Conservation (phyloP, 1,284 basidiomycete genomes). For the Prillingera fragicola region DNA sequence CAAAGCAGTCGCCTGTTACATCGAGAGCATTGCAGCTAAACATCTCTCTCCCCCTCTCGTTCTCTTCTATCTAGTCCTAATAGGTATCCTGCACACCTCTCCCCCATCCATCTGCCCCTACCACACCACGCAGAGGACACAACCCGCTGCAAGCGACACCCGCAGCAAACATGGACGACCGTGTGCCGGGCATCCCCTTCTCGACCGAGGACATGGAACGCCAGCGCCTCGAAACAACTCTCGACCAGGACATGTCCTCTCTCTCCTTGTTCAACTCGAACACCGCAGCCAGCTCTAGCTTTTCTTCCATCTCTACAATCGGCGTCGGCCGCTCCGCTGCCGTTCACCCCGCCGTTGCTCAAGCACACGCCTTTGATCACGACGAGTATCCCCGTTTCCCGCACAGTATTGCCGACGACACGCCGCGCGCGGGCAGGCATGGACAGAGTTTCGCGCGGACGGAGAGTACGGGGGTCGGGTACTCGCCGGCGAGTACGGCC, state of each 20-base stretch:
- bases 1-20: constrained; percentile 14
- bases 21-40: background rate
- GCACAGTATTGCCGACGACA: constrained; percentile 5
- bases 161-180: constrained; percentile 30
- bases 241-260: constrained; percentile 43
- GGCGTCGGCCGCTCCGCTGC: constrained; percentile 18
- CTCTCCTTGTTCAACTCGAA: constrained; percentile 29
- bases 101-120: background rate
- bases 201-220: constrained; percentile 41
- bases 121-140: constrained; percentile 1
- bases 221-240: constrained; percentile 39
- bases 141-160: no score
- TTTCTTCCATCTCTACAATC: constrained; percentile 18
- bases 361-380: no score
- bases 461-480: constrained; percentile 21
- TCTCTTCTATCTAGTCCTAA: constrained; percentile 2
- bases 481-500: constrained; percentile 62
- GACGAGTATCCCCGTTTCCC: constrained; percentile 8
- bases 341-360: constrained; percentile 4
- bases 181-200: constrained; percentile 36
- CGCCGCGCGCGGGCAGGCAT: constrained; percentile 7
- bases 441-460: constrained; percentile 2
- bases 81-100: background rate
- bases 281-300: constrained; percentile 19
- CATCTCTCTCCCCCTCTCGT: constrained; percentile 1